Percentiles rank a stretch among this genome's conserved stretches.
Conservation (phyloP, 495 filamentous ascomycete genomes). For the Aspergillus hancockii region DNA sequence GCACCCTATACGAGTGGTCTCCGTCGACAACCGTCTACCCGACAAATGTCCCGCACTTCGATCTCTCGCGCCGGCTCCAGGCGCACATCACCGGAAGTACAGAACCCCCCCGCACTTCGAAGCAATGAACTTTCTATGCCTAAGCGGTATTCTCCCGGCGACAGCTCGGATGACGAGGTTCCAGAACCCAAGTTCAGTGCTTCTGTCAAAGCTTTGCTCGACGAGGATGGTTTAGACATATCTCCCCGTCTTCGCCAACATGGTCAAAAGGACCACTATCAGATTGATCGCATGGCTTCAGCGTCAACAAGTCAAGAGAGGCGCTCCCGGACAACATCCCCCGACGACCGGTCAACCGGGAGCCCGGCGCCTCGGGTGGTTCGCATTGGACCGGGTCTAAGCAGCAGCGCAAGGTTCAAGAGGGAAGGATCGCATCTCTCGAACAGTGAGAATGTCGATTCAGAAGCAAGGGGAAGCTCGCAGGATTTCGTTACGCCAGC, state of each 20-base stretch:
- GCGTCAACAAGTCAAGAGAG: conserved; percentile 36
- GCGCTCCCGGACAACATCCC: conserved; percentile 41
- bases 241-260: conserved; percentile 51
- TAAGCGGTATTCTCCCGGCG: conserved; percentile 48
- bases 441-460: conserved; percentile 33
- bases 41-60: conserved; percentile 44
- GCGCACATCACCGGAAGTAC: conserved; percentile 41
- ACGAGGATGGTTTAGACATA: conserved; percentile 59
- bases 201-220: conserved; percentile 72
- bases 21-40: conserved; percentile 36
- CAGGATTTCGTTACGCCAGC: conserved; percentile 69
- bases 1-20: conserved; percentile 39
- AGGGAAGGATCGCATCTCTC: conserved; percentile 39
- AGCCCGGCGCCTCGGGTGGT: conserved; percentile 56
- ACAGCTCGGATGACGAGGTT: conserved; percentile 74
- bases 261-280: conserved; percentile 33
- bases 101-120: conserved; percentile 20
- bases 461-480: conserved; percentile 26
- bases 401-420: conserved; percentile 31
- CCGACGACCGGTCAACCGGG: conserved; percentile 41
- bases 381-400: conserved; percentile 53
- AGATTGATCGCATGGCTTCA: conserved; percentile 24
- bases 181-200: conserved; percentile 81
- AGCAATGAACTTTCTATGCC: conserved; percentile 24
- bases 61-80: conserved; percentile 44